Base-by-base conservation (phyloP, 2,329 filamentous ascomycete genomes). In the Fusarium sublunatum region DNA sequence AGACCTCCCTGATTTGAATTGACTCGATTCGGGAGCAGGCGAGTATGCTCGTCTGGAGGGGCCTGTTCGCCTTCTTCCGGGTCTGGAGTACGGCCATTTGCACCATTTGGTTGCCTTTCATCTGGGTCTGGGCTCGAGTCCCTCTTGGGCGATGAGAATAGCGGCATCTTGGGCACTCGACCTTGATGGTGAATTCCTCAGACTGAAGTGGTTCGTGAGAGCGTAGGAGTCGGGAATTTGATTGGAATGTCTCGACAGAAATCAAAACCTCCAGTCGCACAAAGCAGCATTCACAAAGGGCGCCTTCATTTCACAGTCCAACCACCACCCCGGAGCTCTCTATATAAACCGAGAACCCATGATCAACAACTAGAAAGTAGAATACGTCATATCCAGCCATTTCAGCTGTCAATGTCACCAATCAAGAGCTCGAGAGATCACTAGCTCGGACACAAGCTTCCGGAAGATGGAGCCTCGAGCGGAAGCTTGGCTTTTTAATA, bases 11-110 rank as follows among this genome's bases (percentile, higher is more conserved):
- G 69, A 34, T 63, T 70, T 67, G 81, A 81, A 71, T 90, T 85
- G 39, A 86, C 78, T 54, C 87, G 84, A 70, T 88, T 89, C 34
- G 88, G 88, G 25, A 96, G 83, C 66, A 96, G 82, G 28, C 90
- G 84, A 4, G 84, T 87, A 63, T 84, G 83, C 71, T 88, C 85
- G 64, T 84, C 77, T 7, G 81, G 74, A 12, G 70, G 63, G 19
- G 71, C 60, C 28, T 66, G 68, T 22, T 72, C 68, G 7, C 56
- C 68, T 12, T 71, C 70, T n/a, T 74, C 70, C 31, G 53, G 32
- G 3, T 48, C 55, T 31, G 24, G 13, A 22, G 44, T 55, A 39
- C 44, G 49, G 15, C 52, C 59, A 43, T 64, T 55, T 35, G 60
- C 42, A 15, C 61, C 56, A n/a, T 57, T 52, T 24, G 51, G 12